Percentiles rank a stretch among this genome's conserved stretches.
Conservation (phyloP, 164 flowering plant species). For the Tetracentron sinense region DNA sequence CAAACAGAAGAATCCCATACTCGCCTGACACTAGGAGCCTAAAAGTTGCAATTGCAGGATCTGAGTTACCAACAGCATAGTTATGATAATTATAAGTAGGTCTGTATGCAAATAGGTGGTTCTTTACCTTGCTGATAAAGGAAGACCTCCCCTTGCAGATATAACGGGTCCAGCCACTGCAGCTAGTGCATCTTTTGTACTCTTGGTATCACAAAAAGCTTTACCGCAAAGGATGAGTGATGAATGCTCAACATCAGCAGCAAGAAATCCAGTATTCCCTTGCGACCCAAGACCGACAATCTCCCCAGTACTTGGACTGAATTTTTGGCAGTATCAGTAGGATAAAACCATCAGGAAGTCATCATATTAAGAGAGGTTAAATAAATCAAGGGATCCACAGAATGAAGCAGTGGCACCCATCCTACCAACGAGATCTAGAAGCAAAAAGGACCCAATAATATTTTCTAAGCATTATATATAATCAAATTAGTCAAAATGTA, state of each 20-base stretch:
- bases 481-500: background rate
- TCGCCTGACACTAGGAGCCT: conserved; percentile 46
- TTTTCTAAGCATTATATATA: no score
- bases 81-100: background rate
- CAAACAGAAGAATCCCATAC: conserved; percentile 42
- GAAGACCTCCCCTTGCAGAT: conserved; percentile 47
- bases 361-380: background rate
- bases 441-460: no score
- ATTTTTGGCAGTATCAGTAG: conserved; percentile 3
- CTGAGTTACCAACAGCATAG: conserved; percentile 1
- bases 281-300: conserved; percentile 34
- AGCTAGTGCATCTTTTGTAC: conserved; percentile 35
- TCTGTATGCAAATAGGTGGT: background rate
- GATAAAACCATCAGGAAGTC: background rate
- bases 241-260: conserved; percentile 47
- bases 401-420: no score
- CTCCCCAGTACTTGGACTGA: conserved; percentile 38
- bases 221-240: conserved; percentile 50
- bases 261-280: conserved; percentile 35
- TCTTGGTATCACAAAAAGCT: conserved; percentile 40
- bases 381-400: background rate
- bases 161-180: conserved; percentile 44
- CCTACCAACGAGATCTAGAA: background rate
- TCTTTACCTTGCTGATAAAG: conserved; percentile 42
- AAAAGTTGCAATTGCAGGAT: conserved; percentile 10